These are phyloP conservation scores for Aspergillus niger DNA, from an alignment of 2,329 filamentous ascomycete species.

Conservation along the genomic window DNA sequence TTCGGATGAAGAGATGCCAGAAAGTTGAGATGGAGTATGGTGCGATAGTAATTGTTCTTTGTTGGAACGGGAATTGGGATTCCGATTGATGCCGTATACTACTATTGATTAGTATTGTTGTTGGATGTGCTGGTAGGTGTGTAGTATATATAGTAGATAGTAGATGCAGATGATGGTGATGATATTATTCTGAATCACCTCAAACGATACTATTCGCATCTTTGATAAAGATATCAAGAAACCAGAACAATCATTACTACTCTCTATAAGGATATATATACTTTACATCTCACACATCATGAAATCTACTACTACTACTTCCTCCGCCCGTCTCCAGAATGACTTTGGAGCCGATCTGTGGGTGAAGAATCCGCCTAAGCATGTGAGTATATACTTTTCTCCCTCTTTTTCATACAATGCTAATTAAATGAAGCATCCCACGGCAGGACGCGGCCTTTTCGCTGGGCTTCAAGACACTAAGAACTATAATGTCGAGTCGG, in stretches of 20 bases:
- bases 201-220: neutral
- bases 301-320: neutral
- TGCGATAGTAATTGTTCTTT: neutral
- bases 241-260: neutral
- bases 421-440: constrained; percentile 28
- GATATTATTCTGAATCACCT: no score
- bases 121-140: no score
- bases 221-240: no score
- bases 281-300: neutral
- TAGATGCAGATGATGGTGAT: no score
- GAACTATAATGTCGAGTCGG: constrained; percentile 41
- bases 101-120: no score
- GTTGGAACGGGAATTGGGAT: neutral
- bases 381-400: constrained; percentile 21
- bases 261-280: no score
- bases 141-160: no score
- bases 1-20: neutral
- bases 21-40: neutral
- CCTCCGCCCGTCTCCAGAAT: constrained; percentile 30
- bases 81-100: neutral
- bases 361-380: constrained; percentile 26
- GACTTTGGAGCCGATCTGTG: constrained; percentile 42
- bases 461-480: constrained; percentile 43
- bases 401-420: neutral
- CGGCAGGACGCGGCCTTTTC: constrained; percentile 40